Percentiles rank a stretch among this genome's conserved stretches.
phyloP scores from a whole-genome alignment of 495 filamentous ascomycete species.

The Penicillium tannophilum region DNA sequence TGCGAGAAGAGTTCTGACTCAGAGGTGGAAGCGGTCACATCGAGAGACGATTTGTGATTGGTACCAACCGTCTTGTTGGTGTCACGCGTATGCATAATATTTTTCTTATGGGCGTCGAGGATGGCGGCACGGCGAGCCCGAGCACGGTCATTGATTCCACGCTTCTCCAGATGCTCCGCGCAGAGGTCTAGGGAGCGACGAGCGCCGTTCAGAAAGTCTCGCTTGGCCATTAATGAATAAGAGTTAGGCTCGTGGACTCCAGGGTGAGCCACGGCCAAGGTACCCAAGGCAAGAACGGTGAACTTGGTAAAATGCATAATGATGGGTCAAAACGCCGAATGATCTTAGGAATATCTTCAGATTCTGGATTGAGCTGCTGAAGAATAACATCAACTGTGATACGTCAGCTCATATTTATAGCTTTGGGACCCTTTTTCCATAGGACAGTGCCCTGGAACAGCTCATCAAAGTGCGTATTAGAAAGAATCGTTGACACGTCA shows the following conservation, averaged over 20 bases:
- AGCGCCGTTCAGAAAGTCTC: neutral
- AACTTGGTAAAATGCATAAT: conserved; percentile 20
- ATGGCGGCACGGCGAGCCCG: neutral
- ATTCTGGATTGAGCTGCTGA: neutral
- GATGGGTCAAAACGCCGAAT: neutral
- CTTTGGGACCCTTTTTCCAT: neutral
- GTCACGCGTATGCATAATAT: neutral
- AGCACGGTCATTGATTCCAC: neutral
- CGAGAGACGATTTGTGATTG: neutral
- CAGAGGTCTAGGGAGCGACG: neutral
- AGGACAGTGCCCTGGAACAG: neutral
- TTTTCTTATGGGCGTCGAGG: neutral
- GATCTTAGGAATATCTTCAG: neutral
- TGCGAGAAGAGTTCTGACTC: conserved; percentile 24
- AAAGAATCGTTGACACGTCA: neutral
- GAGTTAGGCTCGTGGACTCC: neutral
- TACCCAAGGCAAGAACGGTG: conserved; percentile 20
- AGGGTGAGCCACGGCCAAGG: conserved; percentile 23
- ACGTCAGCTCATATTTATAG: neutral
- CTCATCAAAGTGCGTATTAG: neutral
- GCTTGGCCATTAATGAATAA: neutral
- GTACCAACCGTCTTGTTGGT: neutral
- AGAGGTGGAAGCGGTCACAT: conserved; percentile 13
- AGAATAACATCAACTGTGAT: neutral
- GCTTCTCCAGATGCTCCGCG: neutral